These are phyloP conservation scores for Globisporangium spinosum DNA, from an alignment of 352 stramenopile species.

Conservation along the genomic window DNA sequence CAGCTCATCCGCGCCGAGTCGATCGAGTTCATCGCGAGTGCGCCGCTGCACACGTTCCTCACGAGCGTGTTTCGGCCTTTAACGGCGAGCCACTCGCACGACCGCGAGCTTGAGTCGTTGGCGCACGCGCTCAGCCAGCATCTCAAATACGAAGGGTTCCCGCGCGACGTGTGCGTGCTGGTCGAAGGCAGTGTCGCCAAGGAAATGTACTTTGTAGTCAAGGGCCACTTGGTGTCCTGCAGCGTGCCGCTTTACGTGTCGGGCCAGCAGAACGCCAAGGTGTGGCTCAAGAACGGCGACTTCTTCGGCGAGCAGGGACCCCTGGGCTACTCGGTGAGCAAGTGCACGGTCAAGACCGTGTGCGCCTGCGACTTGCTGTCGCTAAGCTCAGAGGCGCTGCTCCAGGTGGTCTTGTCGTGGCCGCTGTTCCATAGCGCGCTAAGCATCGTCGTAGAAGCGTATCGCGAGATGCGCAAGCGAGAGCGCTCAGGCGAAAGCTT, in stretches of 20 bases:
- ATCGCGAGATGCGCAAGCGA: constrained; percentile 38
- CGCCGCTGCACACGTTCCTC: constrained; percentile 35
- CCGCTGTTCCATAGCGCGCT: constrained; percentile 35
- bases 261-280: background rate
- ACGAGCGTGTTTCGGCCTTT: constrained; percentile 47
- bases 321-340: constrained; percentile 38
- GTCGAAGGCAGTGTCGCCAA: constrained; percentile 39
- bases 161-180: constrained; percentile 40
- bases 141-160: constrained; percentile 49
- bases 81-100: constrained; percentile 12
- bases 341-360: constrained; percentile 37
- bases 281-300: constrained; percentile 31
- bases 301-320: constrained; percentile 52
- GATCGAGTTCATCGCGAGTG: constrained; percentile 40
- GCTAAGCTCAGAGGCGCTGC: constrained; percentile 35
- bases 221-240: constrained; percentile 29
- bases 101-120: constrained; percentile 23
- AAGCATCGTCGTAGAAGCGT: constrained; percentile 41
- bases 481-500: background rate
- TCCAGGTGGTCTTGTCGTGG: constrained; percentile 38
- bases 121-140: constrained; percentile 21
- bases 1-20: constrained; percentile 47
- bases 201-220: constrained; percentile 61
- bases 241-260: constrained; percentile 3
- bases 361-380: constrained; percentile 53